These are phyloP conservation scores for Thielaviopsis cerberus DNA, from an alignment of 2,329 filamentous ascomycete genomes.

Conservation along the genomic window DNA sequence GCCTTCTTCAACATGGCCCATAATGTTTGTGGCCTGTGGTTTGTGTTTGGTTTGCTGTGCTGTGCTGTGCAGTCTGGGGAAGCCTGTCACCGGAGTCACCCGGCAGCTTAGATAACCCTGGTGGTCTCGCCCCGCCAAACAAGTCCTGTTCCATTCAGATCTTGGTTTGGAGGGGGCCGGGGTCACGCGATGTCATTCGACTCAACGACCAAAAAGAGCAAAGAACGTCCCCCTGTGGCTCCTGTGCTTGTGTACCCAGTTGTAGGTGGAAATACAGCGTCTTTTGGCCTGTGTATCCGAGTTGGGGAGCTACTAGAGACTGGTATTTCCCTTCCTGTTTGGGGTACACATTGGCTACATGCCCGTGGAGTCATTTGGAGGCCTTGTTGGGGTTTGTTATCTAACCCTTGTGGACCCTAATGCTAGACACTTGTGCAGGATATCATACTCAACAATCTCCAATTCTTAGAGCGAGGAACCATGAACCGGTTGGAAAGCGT, in stretches of 20 bases:
- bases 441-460: not conserved
- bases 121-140: too few species aligned
- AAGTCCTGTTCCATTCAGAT: not conserved
- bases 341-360: not conserved
- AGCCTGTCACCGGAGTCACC: too few species aligned
- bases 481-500: not conserved
- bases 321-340: not conserved
- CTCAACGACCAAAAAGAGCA: not conserved
- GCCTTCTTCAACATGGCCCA: too few species aligned
- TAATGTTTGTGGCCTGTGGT: too few species aligned
- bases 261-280: not conserved
- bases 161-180: not conserved
- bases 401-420: not conserved
- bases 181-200: conserved; percentile 11
- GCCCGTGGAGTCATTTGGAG: not conserved
- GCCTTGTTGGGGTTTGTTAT: not conserved
- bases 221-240: not conserved
- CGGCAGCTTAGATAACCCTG: too few species aligned
- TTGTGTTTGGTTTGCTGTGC: too few species aligned
- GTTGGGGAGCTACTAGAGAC: not conserved
- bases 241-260: not conserved
- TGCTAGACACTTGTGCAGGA: not conserved
- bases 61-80: too few species aligned
- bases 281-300: not conserved
- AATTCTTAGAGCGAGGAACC: not conserved